A percentile compares a stretch with the other conserved stretches of the same genome.
These are phyloP conservation scores for Tothia fuscella DNA, from an alignment of 2,329 filamentous ascomycete genomes.

Conservation along the genomic window DNA sequence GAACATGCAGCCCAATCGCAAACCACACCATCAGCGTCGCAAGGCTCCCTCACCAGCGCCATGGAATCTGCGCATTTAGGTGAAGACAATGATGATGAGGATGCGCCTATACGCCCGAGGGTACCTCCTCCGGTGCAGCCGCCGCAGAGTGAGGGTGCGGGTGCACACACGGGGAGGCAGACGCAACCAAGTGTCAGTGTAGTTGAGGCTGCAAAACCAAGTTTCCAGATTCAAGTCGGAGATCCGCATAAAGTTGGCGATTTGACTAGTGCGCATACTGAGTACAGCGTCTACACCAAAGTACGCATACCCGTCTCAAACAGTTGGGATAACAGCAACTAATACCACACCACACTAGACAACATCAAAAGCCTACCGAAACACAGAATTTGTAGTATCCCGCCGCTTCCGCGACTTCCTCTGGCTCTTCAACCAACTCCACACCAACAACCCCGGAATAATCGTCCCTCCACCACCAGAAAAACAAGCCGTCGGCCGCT, in stretches of 20 bases:
- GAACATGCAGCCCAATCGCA: too few relatives aligned
- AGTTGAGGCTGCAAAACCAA: constrained; percentile 87
- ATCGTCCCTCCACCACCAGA: constrained; percentile 93
- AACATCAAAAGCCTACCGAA: constrained; percentile 88
- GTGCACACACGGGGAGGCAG: constrained; percentile 36
- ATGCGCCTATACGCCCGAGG: constrained; percentile 34
- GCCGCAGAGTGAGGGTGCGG: constrained; percentile 17
- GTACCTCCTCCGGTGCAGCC: constrained; percentile 52
- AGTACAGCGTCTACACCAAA: constrained; percentile 91
- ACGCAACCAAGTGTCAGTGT: constrained; percentile 72
- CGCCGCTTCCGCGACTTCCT: constrained; percentile 92
- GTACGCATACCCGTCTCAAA: constrained; percentile 39
- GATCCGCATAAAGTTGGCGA: constrained; percentile 98
- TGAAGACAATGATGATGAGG: constrained; percentile 45
- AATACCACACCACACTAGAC: constrained; percentile 45
- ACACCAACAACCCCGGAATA: constrained; percentile 87
- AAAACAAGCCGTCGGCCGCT: constrained; percentile 93
- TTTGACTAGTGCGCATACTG: constrained; percentile 91
- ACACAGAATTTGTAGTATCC: constrained; percentile 85
- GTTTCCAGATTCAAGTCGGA: constrained; percentile 80
- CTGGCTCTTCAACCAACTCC: constrained; percentile 92
- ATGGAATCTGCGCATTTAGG: constrained; percentile 60
- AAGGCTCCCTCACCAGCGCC: constrained; percentile 37
- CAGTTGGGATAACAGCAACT: not conserved
- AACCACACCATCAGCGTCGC: not conserved